These are phyloP conservation scores for Esteya vermicola DNA, from an alignment of 2,329 filamentous ascomycete genomes.

Conservation along the genomic window DNA sequence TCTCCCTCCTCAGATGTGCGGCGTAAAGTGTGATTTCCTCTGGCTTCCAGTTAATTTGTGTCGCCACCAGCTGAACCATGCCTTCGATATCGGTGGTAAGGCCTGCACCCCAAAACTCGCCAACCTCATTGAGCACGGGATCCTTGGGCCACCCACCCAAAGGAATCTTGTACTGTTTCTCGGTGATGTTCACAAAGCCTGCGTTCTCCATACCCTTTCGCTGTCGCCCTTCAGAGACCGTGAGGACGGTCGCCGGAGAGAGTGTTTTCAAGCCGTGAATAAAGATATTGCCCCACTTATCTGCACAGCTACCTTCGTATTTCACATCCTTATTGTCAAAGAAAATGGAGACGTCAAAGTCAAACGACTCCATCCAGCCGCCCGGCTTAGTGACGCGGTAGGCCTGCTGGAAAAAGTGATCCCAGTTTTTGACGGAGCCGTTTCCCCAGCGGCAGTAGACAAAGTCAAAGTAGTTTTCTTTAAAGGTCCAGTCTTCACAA, in stretches of 20 bases:
- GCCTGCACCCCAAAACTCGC: neutral
- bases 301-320: neutral
- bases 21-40: neutral
- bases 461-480: slow-evolving; percentile 30
- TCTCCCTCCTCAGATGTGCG: neutral
- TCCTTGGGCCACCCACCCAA: neutral
- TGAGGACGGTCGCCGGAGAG: neutral
- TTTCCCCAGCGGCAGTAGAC: slow-evolving; percentile 35
- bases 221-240: neutral
- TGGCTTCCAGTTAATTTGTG: neutral
- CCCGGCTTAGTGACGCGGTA: slow-evolving; percentile 28
- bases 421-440: slow-evolving; percentile 34
- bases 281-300: neutral
- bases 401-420: slow-evolving; percentile 21
- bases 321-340: slow-evolving; percentile 13
- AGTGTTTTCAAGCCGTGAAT: neutral
- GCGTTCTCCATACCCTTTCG: neutral
- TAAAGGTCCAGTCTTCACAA: neutral
- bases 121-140: neutral
- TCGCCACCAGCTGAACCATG: neutral
- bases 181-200: neutral
- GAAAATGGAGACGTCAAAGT: slow-evolving; percentile 19
- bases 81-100: neutral
- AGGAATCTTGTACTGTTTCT: neutral
- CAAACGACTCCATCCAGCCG: slow-evolving; percentile 39